Evolutionary conservation across 2,329 filamentous ascomycete species (phyloP).

Genomic region (Hymenoscyphus repandus): DNA sequence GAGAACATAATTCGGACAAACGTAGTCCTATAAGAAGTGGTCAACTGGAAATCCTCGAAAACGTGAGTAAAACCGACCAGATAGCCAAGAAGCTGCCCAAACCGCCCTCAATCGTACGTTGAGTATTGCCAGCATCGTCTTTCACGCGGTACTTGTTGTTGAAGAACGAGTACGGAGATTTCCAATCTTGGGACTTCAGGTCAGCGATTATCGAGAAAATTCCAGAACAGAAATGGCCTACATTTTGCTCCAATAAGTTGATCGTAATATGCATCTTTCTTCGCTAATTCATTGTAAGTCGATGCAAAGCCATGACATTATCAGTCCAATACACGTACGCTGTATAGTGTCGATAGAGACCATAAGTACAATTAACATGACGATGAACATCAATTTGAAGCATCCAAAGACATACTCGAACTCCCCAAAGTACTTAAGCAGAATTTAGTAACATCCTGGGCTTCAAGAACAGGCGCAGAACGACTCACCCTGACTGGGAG

Average conservation of each 20-base stretch:
- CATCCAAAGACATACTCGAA: slow-evolving; percentile 36
- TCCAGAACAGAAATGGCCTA: slow-evolving; percentile 15
- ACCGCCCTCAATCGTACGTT: slow-evolving; percentile 30
- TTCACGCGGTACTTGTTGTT: slow-evolving; percentile 31
- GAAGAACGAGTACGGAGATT: slow-evolving; percentile 36
- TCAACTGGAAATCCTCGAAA: background rate
- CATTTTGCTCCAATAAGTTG: slow-evolving; percentile 34
- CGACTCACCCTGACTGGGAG: slow-evolving; percentile 34
- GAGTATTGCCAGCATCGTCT: slow-evolving; percentile 27
- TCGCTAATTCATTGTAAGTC: slow-evolving; percentile 24
- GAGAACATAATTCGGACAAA: slow-evolving; percentile 35
- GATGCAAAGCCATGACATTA: background rate
- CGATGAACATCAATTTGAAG: slow-evolving; percentile 35
- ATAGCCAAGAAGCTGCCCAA: slow-evolving; percentile 36
- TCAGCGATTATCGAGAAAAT: background rate
- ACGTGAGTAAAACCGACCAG: slow-evolving; percentile 29
- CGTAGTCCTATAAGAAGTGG: slow-evolving; percentile 29
- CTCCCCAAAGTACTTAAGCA: slow-evolving; percentile 30
- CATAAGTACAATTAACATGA: slow-evolving; percentile 34
- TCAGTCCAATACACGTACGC: slow-evolving; percentile 23
- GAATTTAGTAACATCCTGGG: background rate
- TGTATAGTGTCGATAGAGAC: slow-evolving; percentile 35
- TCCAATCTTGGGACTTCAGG: slow-evolving; percentile 28
- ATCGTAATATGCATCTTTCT: slow-evolving; percentile 34
- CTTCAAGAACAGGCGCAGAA: background rate